Percentiles rank a stretch among this genome's conserved stretches.
These are phyloP conservation scores for Stephanodiscus minutulus DNA, from an alignment of 108 stramenopile genomes.

Conservation along the genomic window DNA sequence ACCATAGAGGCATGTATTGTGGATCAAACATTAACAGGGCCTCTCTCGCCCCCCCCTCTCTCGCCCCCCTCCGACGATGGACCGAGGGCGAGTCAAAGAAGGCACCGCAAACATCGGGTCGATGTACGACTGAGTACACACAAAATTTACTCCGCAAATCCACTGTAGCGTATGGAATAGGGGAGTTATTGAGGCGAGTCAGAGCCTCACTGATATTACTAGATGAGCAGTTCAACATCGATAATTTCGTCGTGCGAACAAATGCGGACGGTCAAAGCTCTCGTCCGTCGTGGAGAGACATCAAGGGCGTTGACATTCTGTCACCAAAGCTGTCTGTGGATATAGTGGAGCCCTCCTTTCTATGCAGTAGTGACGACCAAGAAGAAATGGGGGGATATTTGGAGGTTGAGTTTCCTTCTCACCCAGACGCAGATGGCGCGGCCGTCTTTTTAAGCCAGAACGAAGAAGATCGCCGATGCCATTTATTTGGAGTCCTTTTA, in stretches of 20 bases:
- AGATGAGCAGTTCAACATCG: no score
- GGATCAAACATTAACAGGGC: neutral
- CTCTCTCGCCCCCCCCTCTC: no score
- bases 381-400: no score
- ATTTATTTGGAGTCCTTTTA: slow-evolving; percentile 21
- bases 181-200: slow-evolving; percentile 21
- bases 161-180: slow-evolving; percentile 30
- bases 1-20: no score
- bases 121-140: neutral
- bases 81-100: no score
- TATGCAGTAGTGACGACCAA: no score
- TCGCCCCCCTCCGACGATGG: neutral
- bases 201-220: no score
- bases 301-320: neutral
- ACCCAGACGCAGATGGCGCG: slow-evolving; percentile 4
- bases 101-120: neutral
- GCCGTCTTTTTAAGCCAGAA: neutral
- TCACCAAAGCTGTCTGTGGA: no score
- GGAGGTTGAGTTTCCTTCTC: slow-evolving; percentile 12
- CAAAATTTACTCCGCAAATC: slow-evolving; percentile 16
- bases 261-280: no score
- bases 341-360: no score
- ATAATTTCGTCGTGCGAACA: no score
- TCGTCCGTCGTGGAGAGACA: neutral
- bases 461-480: slow-evolving; percentile 13